Evolutionary conservation across 768 basidiomycete genomes (phyloP).

Genomic region (Lactarius hengduanensis): DNA sequence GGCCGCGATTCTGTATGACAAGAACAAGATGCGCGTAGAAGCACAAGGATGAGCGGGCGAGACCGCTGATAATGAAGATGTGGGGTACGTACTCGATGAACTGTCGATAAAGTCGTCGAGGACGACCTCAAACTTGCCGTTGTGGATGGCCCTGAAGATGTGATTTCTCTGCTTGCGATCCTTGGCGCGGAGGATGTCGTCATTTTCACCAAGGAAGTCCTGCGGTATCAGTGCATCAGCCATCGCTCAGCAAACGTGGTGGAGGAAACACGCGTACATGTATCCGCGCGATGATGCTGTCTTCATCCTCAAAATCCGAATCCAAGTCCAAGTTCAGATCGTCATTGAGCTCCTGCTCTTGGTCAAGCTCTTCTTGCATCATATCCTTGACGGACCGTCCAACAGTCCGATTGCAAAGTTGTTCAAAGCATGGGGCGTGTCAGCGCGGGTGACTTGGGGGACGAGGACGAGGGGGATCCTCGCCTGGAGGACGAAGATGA

Average conservation of each 20-base stretch:
- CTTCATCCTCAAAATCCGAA: slow-evolving; percentile 32
- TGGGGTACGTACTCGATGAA: slow-evolving; percentile 49
- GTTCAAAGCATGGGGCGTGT: slow-evolving; percentile 30
- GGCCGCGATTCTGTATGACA: slow-evolving; percentile 39
- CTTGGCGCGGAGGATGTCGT: slow-evolving; percentile 44
- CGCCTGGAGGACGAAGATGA: slow-evolving; percentile 31
- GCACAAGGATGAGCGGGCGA: background rate
- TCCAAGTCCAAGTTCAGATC: background rate
- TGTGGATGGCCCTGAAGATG: slow-evolving; percentile 56
- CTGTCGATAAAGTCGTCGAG: slow-evolving; percentile 33
- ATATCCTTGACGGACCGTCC: slow-evolving; percentile 25
- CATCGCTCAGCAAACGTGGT: slow-evolving; percentile 13
- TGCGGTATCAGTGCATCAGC: slow-evolving; percentile 3
- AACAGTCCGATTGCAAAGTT: slow-evolving; percentile 36
- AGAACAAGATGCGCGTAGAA: slow-evolving; percentile 2
- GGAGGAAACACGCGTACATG: slow-evolving; percentile 22
- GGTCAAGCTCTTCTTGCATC: slow-evolving; percentile 25
- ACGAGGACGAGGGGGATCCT: slow-evolving; percentile 43
- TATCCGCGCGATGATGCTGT: slow-evolving; percentile 35
- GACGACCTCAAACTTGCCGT: slow-evolving; percentile 48
- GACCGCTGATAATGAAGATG: background rate
- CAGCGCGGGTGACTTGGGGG: slow-evolving; percentile 31
- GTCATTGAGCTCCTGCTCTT: background rate
- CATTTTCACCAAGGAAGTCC: slow-evolving; percentile 51
- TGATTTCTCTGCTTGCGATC: slow-evolving; percentile 51